These are phyloP conservation scores for Ambrosia trifida DNA, from an alignment of 129 eudicot genomes.

Conservation along the genomic window DNA sequence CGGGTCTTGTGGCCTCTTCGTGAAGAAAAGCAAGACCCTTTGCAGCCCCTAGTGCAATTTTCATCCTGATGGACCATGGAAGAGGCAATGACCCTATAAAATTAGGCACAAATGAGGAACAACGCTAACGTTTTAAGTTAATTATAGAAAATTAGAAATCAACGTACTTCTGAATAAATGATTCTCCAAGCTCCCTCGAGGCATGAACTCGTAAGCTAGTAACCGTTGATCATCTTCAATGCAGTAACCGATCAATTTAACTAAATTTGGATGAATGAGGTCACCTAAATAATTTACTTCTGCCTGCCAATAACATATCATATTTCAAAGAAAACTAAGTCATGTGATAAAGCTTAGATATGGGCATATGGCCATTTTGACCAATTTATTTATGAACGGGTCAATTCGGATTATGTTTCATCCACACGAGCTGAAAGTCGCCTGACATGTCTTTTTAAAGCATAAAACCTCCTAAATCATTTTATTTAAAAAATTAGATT, in stretches of 20 bases:
- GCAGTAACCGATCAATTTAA: conserved; percentile 91
- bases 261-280: conserved; percentile 88
- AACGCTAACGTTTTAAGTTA: not conserved
- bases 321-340: conserved; percentile 7
- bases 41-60: conserved; percentile 92
- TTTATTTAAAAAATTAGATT: not conserved
- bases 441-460: not conserved
- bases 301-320: conserved; percentile 54
- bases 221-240: conserved; percentile 94
- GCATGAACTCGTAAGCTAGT: conserved; percentile 92
- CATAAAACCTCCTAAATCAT: not conserved
- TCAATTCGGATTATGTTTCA: not conserved
- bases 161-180: conserved; percentile 83
- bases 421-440: not conserved
- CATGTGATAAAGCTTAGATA: not conserved
- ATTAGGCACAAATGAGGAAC: not conserved
- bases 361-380: not conserved
- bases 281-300: conserved; percentile 91
- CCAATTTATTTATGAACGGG: not conserved
- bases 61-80: conserved; percentile 97
- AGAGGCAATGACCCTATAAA: conserved; percentile 90
- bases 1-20: conserved; percentile 86
- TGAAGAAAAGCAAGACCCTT: conserved; percentile 96
- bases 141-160: not conserved
- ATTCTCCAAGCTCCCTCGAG: conserved; percentile 96